These are phyloP conservation scores for Parathielavia appendiculata DNA, from an alignment of 495 filamentous ascomycete species.

Conservation along the genomic window DNA sequence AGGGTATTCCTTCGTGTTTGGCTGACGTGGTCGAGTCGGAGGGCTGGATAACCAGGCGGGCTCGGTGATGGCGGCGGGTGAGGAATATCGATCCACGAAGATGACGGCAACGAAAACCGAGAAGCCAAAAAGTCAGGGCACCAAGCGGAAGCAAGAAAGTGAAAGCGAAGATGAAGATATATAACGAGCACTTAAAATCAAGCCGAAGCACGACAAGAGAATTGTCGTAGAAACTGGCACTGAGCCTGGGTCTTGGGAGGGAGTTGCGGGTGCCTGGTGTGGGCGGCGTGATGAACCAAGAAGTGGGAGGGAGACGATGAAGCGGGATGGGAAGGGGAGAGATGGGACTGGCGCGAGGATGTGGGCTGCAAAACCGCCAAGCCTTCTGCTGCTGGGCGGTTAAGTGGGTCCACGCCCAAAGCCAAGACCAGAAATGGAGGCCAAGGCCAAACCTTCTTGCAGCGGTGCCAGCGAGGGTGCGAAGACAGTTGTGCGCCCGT, in stretches of 20 bases:
- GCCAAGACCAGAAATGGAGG: slow-evolving; percentile 5
- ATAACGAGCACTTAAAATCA: not conserved
- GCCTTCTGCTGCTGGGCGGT: slow-evolving; percentile 19
- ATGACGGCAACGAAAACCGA: not conserved
- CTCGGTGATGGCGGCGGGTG: not conserved
- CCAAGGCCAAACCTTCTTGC: not conserved
- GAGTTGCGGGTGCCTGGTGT: not conserved
- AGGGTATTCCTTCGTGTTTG: not conserved
- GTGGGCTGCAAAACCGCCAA: slow-evolving; percentile 24
- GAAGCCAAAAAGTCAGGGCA: not conserved
- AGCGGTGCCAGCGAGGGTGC: no score
- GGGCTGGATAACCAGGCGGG: not conserved
- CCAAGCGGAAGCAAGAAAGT: not conserved
- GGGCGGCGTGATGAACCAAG: slow-evolving; percentile 1
- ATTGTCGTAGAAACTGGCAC: not conserved
- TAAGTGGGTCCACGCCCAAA: slow-evolving; percentile 15
- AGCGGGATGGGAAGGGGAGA: slow-evolving; percentile 22
- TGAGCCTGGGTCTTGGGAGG: not conserved
- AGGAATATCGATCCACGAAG: not conserved
- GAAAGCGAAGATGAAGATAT: not conserved
- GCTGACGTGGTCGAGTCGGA: not conserved
- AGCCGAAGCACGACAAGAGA: not conserved
- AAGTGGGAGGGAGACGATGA: slow-evolving; percentile 4
- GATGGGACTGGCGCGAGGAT: slow-evolving; percentile 26
- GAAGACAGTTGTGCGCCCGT: no score